phyloP scores from a whole-genome alignment of 1,284 basidiomycete species.

The Spongispora temasekensis region DNA sequence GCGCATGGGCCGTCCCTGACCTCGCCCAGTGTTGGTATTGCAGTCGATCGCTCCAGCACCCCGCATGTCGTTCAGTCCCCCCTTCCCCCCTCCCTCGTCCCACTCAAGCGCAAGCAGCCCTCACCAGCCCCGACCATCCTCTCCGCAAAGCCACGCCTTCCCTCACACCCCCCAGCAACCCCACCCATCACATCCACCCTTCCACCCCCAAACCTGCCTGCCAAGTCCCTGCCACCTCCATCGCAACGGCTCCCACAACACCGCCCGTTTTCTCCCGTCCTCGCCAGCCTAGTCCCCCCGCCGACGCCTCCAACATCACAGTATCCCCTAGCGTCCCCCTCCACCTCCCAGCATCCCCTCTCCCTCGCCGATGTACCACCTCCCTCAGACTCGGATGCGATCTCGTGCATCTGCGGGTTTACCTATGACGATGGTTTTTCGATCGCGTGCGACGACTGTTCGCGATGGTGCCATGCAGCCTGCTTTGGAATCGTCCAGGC shows the following conservation, averaged over 20 bases:
- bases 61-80: slow-evolving; percentile 23
- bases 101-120: slow-evolving; percentile 44
- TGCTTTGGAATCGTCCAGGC: slow-evolving; percentile 76
- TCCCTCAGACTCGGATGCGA: slow-evolving; percentile 47
- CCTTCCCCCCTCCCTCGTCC: slow-evolving; percentile 38
- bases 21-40: slow-evolving; percentile 27
- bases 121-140: slow-evolving; percentile 21
- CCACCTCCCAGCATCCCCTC: slow-evolving; percentile 23
- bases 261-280: slow-evolving; percentile 24
- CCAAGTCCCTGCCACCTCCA: slow-evolving; percentile 13
- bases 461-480: slow-evolving; percentile 88
- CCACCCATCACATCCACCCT: slow-evolving; percentile 11
- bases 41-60: slow-evolving; percentile 23
- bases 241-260: slow-evolving; percentile 22
- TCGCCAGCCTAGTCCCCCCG: slow-evolving; percentile 12
- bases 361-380: slow-evolving; percentile 19
- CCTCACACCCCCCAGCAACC: slow-evolving; percentile 18
- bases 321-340: slow-evolving; percentile 20
- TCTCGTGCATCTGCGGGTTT: slow-evolving; percentile 74
- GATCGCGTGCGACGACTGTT: slow-evolving; percentile 89
- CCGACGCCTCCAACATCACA: slow-evolving; percentile 19
- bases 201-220: slow-evolving; percentile 8
- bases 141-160: slow-evolving; percentile 17
- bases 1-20: slow-evolving; percentile 34
- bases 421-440: slow-evolving; percentile 88